A percentile compares a stretch with the other conserved stretches of the same genome.
Evolutionary conservation across 1,139 yeast genomes (phyloP).

Genomic region (Petasospora rhodanensis): DNA sequence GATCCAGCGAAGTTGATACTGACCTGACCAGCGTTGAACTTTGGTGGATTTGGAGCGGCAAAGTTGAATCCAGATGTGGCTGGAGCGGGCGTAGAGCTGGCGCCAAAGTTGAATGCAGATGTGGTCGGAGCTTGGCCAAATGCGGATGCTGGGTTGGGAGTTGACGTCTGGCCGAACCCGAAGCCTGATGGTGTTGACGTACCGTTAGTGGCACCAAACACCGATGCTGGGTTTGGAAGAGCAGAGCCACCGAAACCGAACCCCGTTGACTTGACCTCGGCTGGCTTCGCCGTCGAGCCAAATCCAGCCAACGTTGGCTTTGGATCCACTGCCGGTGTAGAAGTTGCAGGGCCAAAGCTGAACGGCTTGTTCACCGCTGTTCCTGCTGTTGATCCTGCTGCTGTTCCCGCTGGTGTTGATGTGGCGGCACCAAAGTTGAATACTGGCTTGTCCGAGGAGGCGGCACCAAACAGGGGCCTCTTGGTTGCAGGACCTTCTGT

Average conservation of each 20-base stretch:
- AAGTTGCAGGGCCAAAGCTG: no score
- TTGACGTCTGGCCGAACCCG: conserved; percentile 12
- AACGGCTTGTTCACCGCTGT: no score
- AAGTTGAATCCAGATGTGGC: conserved; percentile 7
- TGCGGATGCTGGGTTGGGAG: conserved; percentile 10
- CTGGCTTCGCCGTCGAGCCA: neutral
- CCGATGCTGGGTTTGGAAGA: conserved; percentile 17
- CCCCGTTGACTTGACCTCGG: no score
- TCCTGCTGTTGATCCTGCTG: no score
- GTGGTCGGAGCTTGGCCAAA: conserved; percentile 11
- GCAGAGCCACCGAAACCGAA: conserved; percentile 17
- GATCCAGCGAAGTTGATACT: conserved; percentile 9
- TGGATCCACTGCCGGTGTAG: conserved; percentile 3
- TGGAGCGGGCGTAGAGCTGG: conserved; percentile 7
- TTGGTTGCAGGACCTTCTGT: no score
- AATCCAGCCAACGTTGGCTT: no score
- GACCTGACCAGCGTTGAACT: conserved; percentile 8
- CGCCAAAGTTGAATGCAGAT: conserved; percentile 21
- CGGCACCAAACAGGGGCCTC: no score
- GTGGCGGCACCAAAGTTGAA: conserved; percentile 4
- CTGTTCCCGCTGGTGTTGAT: no score
- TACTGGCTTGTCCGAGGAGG: conserved; percentile 1
- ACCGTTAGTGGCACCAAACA: conserved; percentile 16
- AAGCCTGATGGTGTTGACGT: conserved; percentile 11
- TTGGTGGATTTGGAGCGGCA: conserved; percentile 10